Evolutionary conservation across 306 rosid genomes (phyloP).

Genomic region (Dryas drummondii): DNA sequence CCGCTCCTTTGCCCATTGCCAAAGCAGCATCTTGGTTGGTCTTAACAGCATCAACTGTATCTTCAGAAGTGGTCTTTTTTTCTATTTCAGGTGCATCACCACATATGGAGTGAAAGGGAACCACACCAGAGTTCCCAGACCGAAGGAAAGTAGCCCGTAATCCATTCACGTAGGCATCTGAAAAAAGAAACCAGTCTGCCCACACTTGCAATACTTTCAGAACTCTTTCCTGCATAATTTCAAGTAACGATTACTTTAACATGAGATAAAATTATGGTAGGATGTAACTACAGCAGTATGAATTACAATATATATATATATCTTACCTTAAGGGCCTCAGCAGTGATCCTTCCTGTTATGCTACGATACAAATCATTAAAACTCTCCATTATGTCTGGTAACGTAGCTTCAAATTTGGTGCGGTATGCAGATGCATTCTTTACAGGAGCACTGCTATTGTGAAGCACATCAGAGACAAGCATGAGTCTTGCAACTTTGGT

Average conservation of each 20-base stretch:
- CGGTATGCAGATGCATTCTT: constrained; percentile 99
- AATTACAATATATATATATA: constrained; percentile 12
- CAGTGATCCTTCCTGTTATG: constrained; percentile 92
- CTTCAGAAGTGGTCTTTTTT: constrained; percentile 64
- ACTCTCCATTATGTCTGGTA: constrained; percentile 97
- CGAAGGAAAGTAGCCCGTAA: constrained; percentile 92
- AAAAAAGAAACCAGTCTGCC: constrained; percentile 99
- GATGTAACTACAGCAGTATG: background rate
- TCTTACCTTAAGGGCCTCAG: constrained; percentile 94
- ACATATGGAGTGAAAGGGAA: constrained; percentile 81
- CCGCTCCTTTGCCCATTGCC: constrained; percentile 99
- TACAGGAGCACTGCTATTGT: constrained; percentile 99
- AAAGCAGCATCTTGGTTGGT: constrained; percentile 85
- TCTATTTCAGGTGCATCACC: constrained; percentile 89
- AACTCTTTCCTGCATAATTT: constrained; percentile 78
- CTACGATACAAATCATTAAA: constrained; percentile 93
- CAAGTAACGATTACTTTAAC: constrained; percentile 17
- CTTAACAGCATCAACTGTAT: constrained; percentile 55
- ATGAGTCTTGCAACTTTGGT: constrained; percentile 99
- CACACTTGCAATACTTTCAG: constrained; percentile 95
- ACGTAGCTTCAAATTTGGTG: constrained; percentile 89
- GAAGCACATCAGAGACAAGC: constrained; percentile 99
- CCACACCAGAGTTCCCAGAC: constrained; percentile 86
- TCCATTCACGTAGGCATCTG: constrained; percentile 96
- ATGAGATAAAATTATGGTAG: constrained; percentile 11